Evolutionary conservation across 139 green algal genomes (phyloP).

Genomic region (Micromonas commoda): DNA sequence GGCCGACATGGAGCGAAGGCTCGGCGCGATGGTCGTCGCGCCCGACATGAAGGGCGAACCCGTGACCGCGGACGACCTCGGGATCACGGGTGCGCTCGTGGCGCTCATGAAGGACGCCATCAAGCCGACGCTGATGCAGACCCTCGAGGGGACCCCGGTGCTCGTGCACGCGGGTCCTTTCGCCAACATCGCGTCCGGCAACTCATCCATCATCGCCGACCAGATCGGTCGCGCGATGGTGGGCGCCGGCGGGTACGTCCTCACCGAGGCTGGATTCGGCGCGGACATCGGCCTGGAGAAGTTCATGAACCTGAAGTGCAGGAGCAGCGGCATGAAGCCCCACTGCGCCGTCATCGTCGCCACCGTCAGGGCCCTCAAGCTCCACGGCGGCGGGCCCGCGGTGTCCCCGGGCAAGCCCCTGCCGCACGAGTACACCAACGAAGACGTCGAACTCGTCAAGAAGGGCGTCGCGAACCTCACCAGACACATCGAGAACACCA

Average conservation of each 20-base stretch:
- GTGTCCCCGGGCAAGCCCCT: conserved; percentile 77
- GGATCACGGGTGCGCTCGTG: conserved; percentile 88
- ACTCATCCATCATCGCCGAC: conserved; percentile 91
- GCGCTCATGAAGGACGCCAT: conserved; percentile 98
- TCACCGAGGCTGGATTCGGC: conserved; percentile 96
- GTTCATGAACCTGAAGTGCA: conserved; percentile 55
- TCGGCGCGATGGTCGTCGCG: conserved; percentile 86
- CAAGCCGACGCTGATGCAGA: conserved; percentile 88
- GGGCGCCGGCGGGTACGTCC: conserved; percentile 75
- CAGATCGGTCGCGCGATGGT: conserved; percentile 88
- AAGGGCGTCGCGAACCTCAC: conserved; percentile 69
- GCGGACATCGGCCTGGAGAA: conserved; percentile 98
- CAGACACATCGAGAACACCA: conserved; percentile 83
- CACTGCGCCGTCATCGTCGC: conserved; percentile 84
- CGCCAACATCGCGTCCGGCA: conserved; percentile 93
- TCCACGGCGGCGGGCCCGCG: conserved; percentile 63
- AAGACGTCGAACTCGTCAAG: conserved; percentile 71
- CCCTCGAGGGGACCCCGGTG: conserved; percentile 91
- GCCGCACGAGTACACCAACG: conserved; percentile 79
- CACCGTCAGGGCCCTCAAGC: conserved; percentile 90
- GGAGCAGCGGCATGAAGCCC: conserved; percentile 51
- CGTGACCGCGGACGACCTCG: conserved; percentile 92
- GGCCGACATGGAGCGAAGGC: conserved; percentile 79
- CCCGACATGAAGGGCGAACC: conserved; percentile 58
- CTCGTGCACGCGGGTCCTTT: conserved; percentile 80